A percentile compares a stretch with the other conserved stretches of the same genome.
Conservation (phyloP, 164 flowering plant species). For the Santalum album region DNA sequence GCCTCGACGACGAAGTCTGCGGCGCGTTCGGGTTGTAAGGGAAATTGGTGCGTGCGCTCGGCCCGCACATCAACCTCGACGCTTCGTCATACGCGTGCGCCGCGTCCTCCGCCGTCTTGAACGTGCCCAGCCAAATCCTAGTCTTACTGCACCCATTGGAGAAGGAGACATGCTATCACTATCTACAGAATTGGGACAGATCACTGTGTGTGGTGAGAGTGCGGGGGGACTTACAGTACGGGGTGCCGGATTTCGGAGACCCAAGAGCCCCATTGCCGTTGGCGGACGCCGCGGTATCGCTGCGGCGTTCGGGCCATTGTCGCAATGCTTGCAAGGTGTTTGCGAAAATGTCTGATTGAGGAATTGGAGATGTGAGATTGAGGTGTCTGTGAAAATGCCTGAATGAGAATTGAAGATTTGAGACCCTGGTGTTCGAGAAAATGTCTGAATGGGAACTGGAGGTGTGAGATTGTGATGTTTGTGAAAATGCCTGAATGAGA, state of each 20-base stretch:
- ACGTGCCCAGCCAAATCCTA: conserved; percentile 85
- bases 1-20: conserved; percentile 50
- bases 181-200: too few species aligned
- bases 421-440: too few species aligned
- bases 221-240: conserved; percentile 43
- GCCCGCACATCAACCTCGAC: conserved; percentile 84
- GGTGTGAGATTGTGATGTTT: neutral
- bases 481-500: conserved; percentile 7
- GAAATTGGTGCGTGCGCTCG: conserved; percentile 77
- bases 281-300: conserved; percentile 65
- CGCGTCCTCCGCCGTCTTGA: conserved; percentile 89
- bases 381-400: too few species aligned
- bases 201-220: too few species aligned
- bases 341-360: conserved; percentile 22
- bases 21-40: conserved; percentile 56
- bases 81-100: conserved; percentile 89
- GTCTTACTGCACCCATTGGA: too few species aligned
- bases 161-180: too few species aligned
- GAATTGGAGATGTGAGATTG: too few species aligned
- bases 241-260: conserved; percentile 87
- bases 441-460: conserved; percentile 12
- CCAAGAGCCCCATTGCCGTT: conserved; percentile 85
- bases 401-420: too few species aligned
- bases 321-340: conserved; percentile 6
- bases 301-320: conserved; percentile 61